phyloP scores from a whole-genome alignment of 139 green algal species.

The Coelastrella sp. region DNA sequence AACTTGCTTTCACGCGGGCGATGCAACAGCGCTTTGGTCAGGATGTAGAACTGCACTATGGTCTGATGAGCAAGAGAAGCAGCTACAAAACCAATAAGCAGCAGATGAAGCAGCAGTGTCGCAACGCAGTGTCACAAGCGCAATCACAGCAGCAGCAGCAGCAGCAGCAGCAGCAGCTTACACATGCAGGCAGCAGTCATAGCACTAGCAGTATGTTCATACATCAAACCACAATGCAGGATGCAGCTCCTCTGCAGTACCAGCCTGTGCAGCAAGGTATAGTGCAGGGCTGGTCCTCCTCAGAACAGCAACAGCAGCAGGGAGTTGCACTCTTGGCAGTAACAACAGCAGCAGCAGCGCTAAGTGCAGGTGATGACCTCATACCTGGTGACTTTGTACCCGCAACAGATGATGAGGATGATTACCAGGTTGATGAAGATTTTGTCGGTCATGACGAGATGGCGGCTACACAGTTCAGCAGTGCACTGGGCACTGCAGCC shows the following conservation, averaged over 20 bases:
- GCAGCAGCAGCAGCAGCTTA: neutral
- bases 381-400: neutral
- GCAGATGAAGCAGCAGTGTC: slow-evolving; percentile 3
- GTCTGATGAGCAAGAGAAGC: neutral
- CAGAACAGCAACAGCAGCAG: neutral
- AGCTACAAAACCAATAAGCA: neutral
- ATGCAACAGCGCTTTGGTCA: neutral
- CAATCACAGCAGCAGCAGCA: neutral
- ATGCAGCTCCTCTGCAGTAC: neutral
- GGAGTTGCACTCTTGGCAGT: neutral
- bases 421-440: neutral
- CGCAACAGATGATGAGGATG: neutral
- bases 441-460: neutral
- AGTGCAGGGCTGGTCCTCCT: neutral
- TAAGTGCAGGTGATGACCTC: too few species aligned
- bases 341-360: neutral
- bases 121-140: too few species aligned
- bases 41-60: neutral
- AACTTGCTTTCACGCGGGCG: neutral
- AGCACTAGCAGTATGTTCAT: neutral
- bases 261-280: too few species aligned
- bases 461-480: neutral
- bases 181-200: neutral
- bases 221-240: neutral
- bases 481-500: too few species aligned